Base-by-base conservation (phyloP, 2,329 filamentous ascomycete genomes). In the Colletotrichum acutatum region DNA sequence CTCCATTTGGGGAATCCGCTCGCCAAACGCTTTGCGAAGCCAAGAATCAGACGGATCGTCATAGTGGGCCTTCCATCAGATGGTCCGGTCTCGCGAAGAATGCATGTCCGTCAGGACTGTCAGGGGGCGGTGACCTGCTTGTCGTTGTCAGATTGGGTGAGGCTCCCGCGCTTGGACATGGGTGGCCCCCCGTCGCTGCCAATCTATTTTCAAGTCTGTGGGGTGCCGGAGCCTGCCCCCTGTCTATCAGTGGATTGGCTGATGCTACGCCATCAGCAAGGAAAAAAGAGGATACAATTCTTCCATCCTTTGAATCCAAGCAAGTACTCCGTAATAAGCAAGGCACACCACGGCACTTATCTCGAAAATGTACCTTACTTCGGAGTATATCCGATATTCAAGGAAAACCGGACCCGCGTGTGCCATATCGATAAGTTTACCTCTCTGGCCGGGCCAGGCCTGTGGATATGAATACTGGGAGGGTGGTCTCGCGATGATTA, bases 11-110 rank as follows among this genome's bases (percentile, higher is more conserved):
- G 52, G 11, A 58, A 49, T 19, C 32, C 53, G 66, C 66, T 53
- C 22, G 52, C 68, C 66, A 46, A 56, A 63, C 69, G 14, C 32
- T 68, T 61, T 62, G 53, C 52, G 30, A 68, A 42, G 52, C 60
- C 66, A 65, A 64, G 54, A 65, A 53, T 49, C 60, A 46, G 60
- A 72, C 26, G 56, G 30, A 69, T 60, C 66, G 70, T 70, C 66
- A 61, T 69, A 65, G 66, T 65, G 66, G 66, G 49, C 66, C 54
- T 19, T 14, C 32, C 11, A 30, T 57, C 24, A 49, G 32, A 61
- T 42, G 65, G 46, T 34, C 53, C 54, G 12, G 34, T 60, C 57
- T 68, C 49, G 53, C 53, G 49, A 26, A 34, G 37, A 63, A 19
- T 19, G 28, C 57, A 63, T 68, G 28, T 22, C 16, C 19, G 8